These are phyloP conservation scores for Sanguinoderma infundibulare DNA, from an alignment of 1,284 basidiomycete species.

Conservation along the genomic window DNA sequence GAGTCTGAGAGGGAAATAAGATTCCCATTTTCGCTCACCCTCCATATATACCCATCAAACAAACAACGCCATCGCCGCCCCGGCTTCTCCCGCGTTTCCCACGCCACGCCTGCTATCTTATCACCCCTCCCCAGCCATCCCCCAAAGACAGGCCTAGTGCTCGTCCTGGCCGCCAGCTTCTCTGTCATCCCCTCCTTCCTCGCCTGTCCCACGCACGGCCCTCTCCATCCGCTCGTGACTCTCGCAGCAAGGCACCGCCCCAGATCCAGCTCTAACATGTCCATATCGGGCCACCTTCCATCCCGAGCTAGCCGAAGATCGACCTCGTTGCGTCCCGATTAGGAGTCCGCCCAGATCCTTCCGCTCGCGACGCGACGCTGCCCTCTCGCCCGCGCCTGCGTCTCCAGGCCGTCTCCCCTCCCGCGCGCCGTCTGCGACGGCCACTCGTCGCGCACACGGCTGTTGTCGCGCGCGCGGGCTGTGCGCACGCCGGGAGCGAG, in stretches of 20 bases:
- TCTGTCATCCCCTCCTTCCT: constrained; percentile 23
- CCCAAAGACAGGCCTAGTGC: constrained; percentile 22
- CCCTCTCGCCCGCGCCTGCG: constrained; percentile 13
- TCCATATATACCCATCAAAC: constrained; percentile 31
- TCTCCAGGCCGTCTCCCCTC: constrained; percentile 11
- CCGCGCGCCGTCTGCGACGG: neutral
- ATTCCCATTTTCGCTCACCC: constrained; percentile 31
- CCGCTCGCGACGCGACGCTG: constrained; percentile 15
- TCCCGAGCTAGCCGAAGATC: constrained; percentile 34
- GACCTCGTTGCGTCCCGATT: constrained; percentile 28
- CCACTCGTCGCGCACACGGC: constrained; percentile 3
- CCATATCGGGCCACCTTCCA: constrained; percentile 23
- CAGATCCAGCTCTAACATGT: constrained; percentile 22
- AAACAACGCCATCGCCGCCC: constrained; percentile 26
- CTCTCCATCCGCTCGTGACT: constrained; percentile 33
- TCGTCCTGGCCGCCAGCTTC: constrained; percentile 24
- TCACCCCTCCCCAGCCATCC: constrained; percentile 23
- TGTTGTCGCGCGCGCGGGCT: neutral
- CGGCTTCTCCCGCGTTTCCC: constrained; percentile 22
- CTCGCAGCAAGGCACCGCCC: constrained; percentile 33
- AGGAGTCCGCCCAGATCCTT: constrained; percentile 25
- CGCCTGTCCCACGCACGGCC: constrained; percentile 28
- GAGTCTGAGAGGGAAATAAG: constrained; percentile 28
- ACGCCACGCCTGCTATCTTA: constrained; percentile 27
- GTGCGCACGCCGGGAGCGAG: neutral